These are phyloP conservation scores for Stromatinia cepivora DNA, from an alignment of 2,329 filamentous ascomycete species.

Conservation along the genomic window DNA sequence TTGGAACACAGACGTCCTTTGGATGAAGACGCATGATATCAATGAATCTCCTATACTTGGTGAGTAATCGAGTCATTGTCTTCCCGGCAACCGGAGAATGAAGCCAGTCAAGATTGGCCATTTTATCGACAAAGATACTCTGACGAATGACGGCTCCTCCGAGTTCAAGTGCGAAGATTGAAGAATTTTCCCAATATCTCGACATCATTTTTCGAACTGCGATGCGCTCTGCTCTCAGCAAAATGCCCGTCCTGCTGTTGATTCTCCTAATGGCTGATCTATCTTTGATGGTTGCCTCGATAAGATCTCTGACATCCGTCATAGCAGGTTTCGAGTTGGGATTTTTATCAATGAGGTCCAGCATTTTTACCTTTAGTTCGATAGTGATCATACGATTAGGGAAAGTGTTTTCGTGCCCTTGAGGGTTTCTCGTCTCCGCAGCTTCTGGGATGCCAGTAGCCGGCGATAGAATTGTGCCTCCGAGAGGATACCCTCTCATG, in stretches of 20 bases:
- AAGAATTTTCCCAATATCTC: conserved; percentile 68
- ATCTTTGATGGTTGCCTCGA: conserved; percentile 50
- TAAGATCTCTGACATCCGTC: conserved; percentile 50
- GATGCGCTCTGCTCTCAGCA: conserved; percentile 43
- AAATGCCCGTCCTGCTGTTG: conserved; percentile 40
- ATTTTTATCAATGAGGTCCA: conserved; percentile 43
- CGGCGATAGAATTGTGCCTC: conserved; percentile 64
- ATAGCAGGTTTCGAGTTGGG: conserved; percentile 46
- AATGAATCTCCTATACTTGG: conserved; percentile 66
- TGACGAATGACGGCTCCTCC: conserved; percentile 66
- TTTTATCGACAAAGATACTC: conserved; percentile 68
- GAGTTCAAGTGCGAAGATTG: conserved; percentile 64
- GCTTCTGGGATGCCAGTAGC: conserved; percentile 51
- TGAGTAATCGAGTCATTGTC: conserved; percentile 65
- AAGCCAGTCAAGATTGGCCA: conserved; percentile 75
- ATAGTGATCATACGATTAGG: conserved; percentile 58
- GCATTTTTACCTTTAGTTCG: conserved; percentile 47
- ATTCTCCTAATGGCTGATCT: conserved; percentile 44
- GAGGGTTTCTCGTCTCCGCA: conserved; percentile 32
- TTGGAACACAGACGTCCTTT: conserved; percentile 60
- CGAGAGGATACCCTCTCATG: conserved; percentile 55
- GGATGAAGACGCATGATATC: conserved; percentile 54
- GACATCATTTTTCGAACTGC: conserved; percentile 67
- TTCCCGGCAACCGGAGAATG: conserved; percentile 64
- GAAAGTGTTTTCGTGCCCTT: conserved; percentile 47